Conservation (phyloP, 306 rosid species). For the Malus orientalis region DNA sequence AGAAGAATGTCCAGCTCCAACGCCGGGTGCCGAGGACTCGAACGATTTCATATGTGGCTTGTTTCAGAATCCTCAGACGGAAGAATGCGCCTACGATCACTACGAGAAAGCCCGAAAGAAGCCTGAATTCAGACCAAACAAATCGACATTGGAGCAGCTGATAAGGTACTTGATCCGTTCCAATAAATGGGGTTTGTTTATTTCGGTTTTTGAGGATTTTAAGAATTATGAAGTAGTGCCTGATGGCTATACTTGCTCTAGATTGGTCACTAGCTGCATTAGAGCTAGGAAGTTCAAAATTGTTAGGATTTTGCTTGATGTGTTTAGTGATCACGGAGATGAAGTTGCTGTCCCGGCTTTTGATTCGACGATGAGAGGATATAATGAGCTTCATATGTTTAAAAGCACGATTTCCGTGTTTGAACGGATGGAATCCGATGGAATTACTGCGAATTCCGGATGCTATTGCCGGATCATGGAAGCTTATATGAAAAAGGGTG, state of each 20-base stretch:
- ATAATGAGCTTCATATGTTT: slow-evolving; percentile 69
- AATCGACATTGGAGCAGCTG: slow-evolving; percentile 34
- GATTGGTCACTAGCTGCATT: slow-evolving; percentile 41
- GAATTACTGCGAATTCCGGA: slow-evolving; percentile 26
- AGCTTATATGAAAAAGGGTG: slow-evolving; percentile 41
- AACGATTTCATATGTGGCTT: slow-evolving; percentile 44
- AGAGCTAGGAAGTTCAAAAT: slow-evolving; percentile 50
- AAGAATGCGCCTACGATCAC: slow-evolving; percentile 40
- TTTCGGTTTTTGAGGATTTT: slow-evolving; percentile 40
- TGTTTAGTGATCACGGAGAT: slow-evolving; percentile 9
- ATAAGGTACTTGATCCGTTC: slow-evolving; percentile 52
- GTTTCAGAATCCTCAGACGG: slow-evolving; percentile 35
- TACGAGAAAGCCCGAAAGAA: slow-evolving; percentile 48
- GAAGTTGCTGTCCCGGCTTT: slow-evolving; percentile 35
- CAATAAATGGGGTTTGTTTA: slow-evolving; percentile 43
- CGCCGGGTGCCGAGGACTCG: slow-evolving; percentile 17
- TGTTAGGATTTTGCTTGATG: slow-evolving; percentile 35
- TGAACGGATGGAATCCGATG: slow-evolving; percentile 25
- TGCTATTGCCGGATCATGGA: slow-evolving; percentile 50
- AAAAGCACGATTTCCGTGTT: slow-evolving; percentile 37
- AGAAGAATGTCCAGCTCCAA: slow-evolving; percentile 11
- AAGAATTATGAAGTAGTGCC: slow-evolving; percentile 43
- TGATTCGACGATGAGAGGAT: slow-evolving; percentile 49
- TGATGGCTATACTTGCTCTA: slow-evolving; percentile 47
- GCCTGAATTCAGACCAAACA: slow-evolving; percentile 47